These are phyloP conservation scores for Gastrolobium villosum DNA, from an alignment of 306 rosid species.

Conservation along the genomic window DNA sequence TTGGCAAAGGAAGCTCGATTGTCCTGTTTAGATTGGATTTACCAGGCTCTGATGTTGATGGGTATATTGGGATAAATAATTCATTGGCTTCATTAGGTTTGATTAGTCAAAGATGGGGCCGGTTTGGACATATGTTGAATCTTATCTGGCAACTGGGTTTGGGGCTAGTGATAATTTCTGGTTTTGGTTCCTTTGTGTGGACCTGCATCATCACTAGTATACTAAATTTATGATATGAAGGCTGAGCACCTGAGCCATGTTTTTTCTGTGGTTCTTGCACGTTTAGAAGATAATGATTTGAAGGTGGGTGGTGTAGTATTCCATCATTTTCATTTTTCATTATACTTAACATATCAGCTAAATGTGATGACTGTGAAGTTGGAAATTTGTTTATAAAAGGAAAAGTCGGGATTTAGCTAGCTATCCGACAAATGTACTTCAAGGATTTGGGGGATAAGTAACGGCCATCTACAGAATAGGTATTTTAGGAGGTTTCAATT, in stretches of 20 bases:
- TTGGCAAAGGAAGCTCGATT: constrained; percentile 18
- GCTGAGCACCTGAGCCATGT: constrained; percentile 1
- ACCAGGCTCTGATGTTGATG: constrained; percentile 44
- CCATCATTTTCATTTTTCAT: constrained; percentile 13
- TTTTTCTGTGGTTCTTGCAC: constrained; percentile 14
- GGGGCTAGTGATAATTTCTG: constrained; percentile 24
- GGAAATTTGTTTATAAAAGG: background rate
- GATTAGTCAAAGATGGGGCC: constrained; percentile 35
- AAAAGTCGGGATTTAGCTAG: constrained; percentile 20
- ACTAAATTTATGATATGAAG: constrained; percentile 10
- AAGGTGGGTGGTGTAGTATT: constrained; percentile 23
- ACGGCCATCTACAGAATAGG: background rate
- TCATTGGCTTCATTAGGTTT: constrained; percentile 18
- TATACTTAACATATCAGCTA: background rate
- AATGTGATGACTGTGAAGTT: constrained; percentile 30
- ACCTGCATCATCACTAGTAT: background rate
- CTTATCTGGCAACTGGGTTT: background rate
- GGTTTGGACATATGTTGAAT: background rate
- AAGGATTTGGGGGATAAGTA: background rate
- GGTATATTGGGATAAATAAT: constrained; percentile 24
- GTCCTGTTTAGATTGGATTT: constrained; percentile 8
- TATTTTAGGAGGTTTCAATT: background rate
- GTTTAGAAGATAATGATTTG: constrained; percentile 8
- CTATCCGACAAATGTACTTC: background rate
- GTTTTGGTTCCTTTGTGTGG: constrained; percentile 23